phyloP scores from a whole-genome alignment of 1,284 basidiomycete species.

The Cutaneotrichosporon arboriforme region DNA sequence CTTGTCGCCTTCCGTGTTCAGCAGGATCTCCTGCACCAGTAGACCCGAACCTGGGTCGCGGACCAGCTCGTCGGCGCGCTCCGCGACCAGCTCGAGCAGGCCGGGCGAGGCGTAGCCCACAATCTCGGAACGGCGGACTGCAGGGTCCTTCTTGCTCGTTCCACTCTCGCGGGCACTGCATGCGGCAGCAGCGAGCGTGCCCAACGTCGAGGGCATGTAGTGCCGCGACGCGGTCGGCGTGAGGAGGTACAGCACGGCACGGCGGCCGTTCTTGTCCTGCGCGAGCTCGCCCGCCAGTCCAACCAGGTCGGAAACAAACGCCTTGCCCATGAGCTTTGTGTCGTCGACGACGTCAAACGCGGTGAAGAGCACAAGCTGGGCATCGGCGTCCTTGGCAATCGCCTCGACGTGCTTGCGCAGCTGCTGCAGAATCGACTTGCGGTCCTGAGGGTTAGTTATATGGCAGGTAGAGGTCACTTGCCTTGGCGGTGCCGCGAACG shows the following conservation, averaged over 20 bases:
- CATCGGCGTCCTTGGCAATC: slow-evolving; percentile 78
- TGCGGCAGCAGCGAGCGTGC: slow-evolving; percentile 60
- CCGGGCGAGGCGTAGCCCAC: slow-evolving; percentile 63
- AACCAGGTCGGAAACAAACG: slow-evolving; percentile 56
- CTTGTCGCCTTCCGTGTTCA: slow-evolving; percentile 75
- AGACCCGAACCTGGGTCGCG: slow-evolving; percentile 71
- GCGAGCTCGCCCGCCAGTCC: slow-evolving; percentile 54
- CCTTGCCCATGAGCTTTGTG: slow-evolving; percentile 76
- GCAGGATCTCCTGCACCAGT: slow-evolving; percentile 70
- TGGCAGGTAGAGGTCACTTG: no score
- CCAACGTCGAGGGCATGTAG: slow-evolving; percentile 72
- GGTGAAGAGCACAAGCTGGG: slow-evolving; percentile 79
- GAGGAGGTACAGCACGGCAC: slow-evolving; percentile 72
- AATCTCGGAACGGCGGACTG: slow-evolving; percentile 62
- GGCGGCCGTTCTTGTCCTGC: slow-evolving; percentile 55
- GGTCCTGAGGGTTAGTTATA: no score
- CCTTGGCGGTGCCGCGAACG: slow-evolving; percentile 71
- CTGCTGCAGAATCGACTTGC: slow-evolving; percentile 78
- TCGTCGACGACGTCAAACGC: slow-evolving; percentile 82
- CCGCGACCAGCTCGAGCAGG: slow-evolving; percentile 61
- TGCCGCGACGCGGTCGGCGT: slow-evolving; percentile 70
- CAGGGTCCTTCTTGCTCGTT: slow-evolving; percentile 73
- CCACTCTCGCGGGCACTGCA: slow-evolving; percentile 50
- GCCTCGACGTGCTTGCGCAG: slow-evolving; percentile 78
- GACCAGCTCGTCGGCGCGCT: slow-evolving; percentile 57